phyloP scores from a whole-genome alignment of 352 stramenopile species.

The Phytophthora megakarya region DNA sequence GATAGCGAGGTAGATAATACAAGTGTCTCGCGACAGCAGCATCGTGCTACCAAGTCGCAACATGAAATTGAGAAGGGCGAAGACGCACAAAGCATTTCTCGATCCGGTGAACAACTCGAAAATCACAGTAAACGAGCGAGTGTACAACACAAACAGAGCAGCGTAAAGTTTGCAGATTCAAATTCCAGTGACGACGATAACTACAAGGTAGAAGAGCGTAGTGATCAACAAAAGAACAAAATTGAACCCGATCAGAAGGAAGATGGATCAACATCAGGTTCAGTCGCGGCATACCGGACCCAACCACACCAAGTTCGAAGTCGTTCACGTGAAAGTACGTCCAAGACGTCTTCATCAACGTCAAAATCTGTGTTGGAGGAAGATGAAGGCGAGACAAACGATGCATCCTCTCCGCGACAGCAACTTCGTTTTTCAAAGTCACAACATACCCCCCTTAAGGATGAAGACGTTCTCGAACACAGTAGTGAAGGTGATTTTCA shows the following conservation, averaged over 20 bases:
- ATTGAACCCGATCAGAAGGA: not conserved
- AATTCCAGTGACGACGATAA: not conserved
- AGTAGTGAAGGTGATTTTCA: not conserved
- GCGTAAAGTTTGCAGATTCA: constrained; percentile 9
- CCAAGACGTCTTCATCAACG: not conserved
- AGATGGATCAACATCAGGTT: not conserved
- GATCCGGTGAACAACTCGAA: not conserved
- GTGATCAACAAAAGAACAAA: not conserved
- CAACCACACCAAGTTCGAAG: not conserved
- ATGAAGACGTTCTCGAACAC: not conserved
- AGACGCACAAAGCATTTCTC: not conserved
- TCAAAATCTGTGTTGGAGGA: not conserved
- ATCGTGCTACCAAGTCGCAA: not conserved
- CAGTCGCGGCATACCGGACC: not conserved
- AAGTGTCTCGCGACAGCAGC: not conserved
- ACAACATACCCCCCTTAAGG: not conserved
- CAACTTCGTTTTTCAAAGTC: not conserved
- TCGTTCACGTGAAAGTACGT: not conserved
- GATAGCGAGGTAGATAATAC: not conserved
- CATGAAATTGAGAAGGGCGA: not conserved
- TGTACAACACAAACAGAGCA: constrained; percentile 16
- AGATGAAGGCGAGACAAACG: not conserved
- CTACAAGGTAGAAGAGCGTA: not conserved
- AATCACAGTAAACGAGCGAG: not conserved
- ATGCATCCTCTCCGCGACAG: not conserved